Percentiles rank a stretch among this genome's conserved stretches.
phyloP scores from a whole-genome alignment of 345 rosid species.

The Moringa oleifera region DNA sequence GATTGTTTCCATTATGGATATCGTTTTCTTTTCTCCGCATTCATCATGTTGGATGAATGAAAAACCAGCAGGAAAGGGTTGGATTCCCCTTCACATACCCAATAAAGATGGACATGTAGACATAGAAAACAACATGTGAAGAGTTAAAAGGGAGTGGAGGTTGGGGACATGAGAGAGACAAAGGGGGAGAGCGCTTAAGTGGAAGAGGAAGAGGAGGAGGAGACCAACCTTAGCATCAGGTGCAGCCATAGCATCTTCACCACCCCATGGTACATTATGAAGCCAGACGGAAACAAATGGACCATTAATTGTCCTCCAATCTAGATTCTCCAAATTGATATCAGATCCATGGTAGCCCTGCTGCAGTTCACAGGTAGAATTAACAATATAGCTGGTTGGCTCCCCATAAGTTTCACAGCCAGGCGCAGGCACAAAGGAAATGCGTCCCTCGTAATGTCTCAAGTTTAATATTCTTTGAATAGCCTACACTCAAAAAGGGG shows the following conservation, averaged over 20 bases:
- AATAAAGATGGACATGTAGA: not conserved
- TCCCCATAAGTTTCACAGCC: conserved; percentile 77
- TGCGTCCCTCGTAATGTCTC: conserved; percentile 67
- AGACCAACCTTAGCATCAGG: conserved; percentile 83
- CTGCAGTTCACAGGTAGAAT: conserved; percentile 14
- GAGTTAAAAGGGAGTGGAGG: not conserved
- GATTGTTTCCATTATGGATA: not conserved
- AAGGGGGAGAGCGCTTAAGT: not conserved
- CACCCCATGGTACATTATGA: conserved; percentile 97
- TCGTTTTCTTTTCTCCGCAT: not conserved
- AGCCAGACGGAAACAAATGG: conserved; percentile 97
- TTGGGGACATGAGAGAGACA: not conserved
- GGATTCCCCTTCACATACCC: not conserved
- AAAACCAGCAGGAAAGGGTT: not conserved
- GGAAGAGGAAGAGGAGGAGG: too few species aligned
- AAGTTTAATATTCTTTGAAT: conserved; percentile 57
- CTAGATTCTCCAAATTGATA: conserved; percentile 32
- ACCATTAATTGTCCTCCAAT: conserved; percentile 81
- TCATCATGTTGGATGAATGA: not conserved
- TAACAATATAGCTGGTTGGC: conserved; percentile 36
- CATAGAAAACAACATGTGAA: not conserved
- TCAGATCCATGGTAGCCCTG: conserved; percentile 67
- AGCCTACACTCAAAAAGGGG: conserved; percentile 33
- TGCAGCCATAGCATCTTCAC: conserved; percentile 78
- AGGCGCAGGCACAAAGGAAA: conserved; percentile 88